Evolutionary conservation across 2,329 filamentous ascomycete species (phyloP), one percentile per base, ranked within the genome.

Genomic region (Cyphellophora attinorum): DNA sequence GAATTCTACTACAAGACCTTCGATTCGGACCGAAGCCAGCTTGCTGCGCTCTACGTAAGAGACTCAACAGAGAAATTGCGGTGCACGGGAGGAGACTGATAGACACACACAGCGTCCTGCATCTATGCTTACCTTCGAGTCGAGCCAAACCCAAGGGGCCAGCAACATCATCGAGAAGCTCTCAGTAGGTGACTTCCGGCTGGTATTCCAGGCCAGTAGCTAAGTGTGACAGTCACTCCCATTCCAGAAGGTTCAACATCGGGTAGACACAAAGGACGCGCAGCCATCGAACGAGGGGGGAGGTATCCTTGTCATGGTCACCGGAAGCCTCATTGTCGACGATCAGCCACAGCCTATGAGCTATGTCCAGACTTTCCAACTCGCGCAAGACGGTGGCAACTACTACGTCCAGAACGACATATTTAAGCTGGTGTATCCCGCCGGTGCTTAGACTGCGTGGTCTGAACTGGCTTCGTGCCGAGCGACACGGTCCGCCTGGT

Each of bases 121-220:
- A 41, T 96, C 91, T 31, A 93, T 94, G 82, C 72, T 96, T 62
- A 95, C 89, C 33, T 96, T 95, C 55, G 85, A 96, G 72, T 78
- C 72, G 30, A 51, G 67, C 29, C 76, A 80, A 11, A 61, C 74
- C 40, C 68, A 76, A 53, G 88, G 89, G 44, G 63, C 65, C 21
- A 55, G 50, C 15, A 57, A 57, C 19, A 95, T 98, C 51, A 64
- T 80, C 35, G 77, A 85, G 60, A 95, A 95, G 72, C 74, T 96
- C 42, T 58, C 61, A 41, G 89, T 96, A 68, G 51, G 76, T 60
- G 29, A 14, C 17, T 11, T 27, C 27, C 19, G 6, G 5, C 14
- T 12, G 6, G 10, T 19, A 5, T 4, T 6, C 14, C 13, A 19
- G 13, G 18, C 13, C 12, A 4, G 16, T 18, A 11, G 12, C 29